These are phyloP conservation scores for Boletales sp. DNA, from an alignment of 768 basidiomycete species.

Conservation along the genomic window DNA sequence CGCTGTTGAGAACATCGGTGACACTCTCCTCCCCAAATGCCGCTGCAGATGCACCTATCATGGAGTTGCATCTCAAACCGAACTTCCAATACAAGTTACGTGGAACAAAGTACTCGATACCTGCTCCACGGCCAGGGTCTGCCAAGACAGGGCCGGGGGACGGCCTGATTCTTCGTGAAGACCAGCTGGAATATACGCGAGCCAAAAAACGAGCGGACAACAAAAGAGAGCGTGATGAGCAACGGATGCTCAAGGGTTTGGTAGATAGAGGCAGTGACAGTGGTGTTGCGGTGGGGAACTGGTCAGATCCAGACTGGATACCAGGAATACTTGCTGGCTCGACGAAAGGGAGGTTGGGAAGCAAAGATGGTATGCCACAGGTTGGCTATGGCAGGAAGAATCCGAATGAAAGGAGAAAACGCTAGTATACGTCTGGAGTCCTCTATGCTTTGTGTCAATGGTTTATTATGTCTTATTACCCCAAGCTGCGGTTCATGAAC, in stretches of 20 bases:
- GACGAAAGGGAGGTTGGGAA: conserved; percentile 62
- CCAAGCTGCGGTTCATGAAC: conserved; percentile 90
- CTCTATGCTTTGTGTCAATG: neutral
- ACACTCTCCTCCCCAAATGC: conserved; percentile 71
- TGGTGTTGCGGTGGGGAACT: conserved; percentile 61
- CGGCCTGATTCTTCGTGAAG: conserved; percentile 87
- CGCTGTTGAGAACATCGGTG: conserved; percentile 86
- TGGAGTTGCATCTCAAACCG: conserved; percentile 90
- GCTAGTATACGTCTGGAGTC: conserved; percentile 20
- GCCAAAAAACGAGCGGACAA: conserved; percentile 77
- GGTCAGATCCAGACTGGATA: conserved; percentile 96
- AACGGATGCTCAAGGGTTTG: conserved; percentile 58
- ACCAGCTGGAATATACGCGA: conserved; percentile 82
- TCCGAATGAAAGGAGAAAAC: conserved; percentile 76
- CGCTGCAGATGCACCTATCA: conserved; percentile 54
- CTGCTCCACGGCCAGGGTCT: conserved; percentile 82
- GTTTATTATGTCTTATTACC: conserved; percentile 40
- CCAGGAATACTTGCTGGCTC: conserved; percentile 73
- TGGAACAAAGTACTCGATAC: conserved; percentile 91
- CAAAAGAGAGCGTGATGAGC: conserved; percentile 73
- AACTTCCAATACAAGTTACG: conserved; percentile 94
- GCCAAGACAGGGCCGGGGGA: conserved; percentile 81
- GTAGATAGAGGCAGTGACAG: conserved; percentile 48
- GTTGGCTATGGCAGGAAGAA: conserved; percentile 89
- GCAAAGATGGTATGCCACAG: conserved; percentile 68